phyloP scores from a whole-genome alignment of 768 basidiomycete genomes.

The Infundibulicybe gibba region DNA sequence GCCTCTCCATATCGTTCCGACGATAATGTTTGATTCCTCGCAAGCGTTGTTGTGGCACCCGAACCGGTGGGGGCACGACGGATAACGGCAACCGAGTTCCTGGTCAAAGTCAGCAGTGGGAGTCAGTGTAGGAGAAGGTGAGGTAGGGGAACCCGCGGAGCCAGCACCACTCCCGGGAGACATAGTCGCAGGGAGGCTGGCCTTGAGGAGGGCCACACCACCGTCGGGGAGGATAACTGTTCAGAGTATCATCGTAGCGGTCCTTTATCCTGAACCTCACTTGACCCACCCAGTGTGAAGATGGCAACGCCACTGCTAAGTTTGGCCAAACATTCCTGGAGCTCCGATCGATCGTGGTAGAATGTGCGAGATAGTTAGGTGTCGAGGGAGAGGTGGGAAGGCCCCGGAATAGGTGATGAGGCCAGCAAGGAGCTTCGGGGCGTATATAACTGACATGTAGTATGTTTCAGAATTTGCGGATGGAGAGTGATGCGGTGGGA shows the following conservation, averaged over 20 bases:
- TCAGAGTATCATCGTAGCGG: constrained; percentile 93
- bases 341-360: constrained; percentile 92
- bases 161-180: constrained; percentile 41
- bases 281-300: constrained; percentile 93
- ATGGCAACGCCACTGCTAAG: constrained; percentile 95
- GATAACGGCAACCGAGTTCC: constrained; percentile 92
- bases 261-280: constrained; percentile 99
- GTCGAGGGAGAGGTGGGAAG: too few relatives aligned
- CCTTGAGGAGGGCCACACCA: constrained; percentile 90
- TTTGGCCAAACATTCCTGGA: constrained; percentile 97
- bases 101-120: constrained; percentile 93
- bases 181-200: constrained; percentile 62
- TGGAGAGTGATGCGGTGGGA: too few relatives aligned
- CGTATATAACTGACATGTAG: too few relatives aligned
- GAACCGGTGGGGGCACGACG: constrained; percentile 82
- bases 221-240: constrained; percentile 98
- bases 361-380: too few relatives aligned
- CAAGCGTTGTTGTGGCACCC: constrained; percentile 88
- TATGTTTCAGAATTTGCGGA: too few relatives aligned
- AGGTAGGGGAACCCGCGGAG: constrained; percentile 43
- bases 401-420: too few relatives aligned
- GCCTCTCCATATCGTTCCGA: constrained; percentile 74
- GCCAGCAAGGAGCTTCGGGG: too few relatives aligned
- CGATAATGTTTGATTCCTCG: constrained; percentile 90
- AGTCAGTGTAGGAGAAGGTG: constrained; percentile 62